Evolutionary conservation across 148 eudicot genomes (phyloP), one percentile per base, ranked within the genome.

Genomic region (Diospyros kaki): DNA sequence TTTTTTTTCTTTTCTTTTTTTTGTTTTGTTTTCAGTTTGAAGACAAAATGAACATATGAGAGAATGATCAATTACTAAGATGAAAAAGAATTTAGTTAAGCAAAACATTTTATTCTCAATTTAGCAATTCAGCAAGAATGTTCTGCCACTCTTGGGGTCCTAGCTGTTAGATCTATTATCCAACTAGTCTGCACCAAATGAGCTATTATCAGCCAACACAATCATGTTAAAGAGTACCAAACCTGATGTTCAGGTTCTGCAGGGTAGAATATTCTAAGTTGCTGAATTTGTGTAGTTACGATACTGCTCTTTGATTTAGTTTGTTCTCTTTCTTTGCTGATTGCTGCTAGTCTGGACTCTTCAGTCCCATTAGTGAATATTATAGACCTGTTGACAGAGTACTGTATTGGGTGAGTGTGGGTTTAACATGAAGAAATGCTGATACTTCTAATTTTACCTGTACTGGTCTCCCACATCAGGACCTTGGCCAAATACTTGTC

Each of bases 171-270:
- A 28, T 5, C 17, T 72, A 9, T 61, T 46, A 13, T 51, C 5
- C 5, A 60, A 48, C 5, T 53, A 61, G 41, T 51, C 7, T 40
- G 40, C 69, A 61, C 56, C 18, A 40, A 51, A 50, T 10, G 48
- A 46, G 28, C 28, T 28, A 28, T 0, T 28, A 28, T 28, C 28
- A 28, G 28, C 28, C 28, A 65, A 41, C 66, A 40, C 39, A 5
- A 54, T 73, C 53, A 38, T 18, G 51, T 9, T 61, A 5, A 64
- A 66, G 65, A 68, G 68, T 51, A 67, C 38, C 46, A 65, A 85
- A 92, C 98, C 97, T 95, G 98, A 81, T 92, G 98, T 61, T 95
- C 98, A 73, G 96, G 82, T 81, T 95, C 98, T 75, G 98, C 98
- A 76, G 91, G 91, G 84, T 90, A 80, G 80, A 92, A 95, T 60